phyloP scores from a whole-genome alignment of 2,329 filamentous ascomycete genomes.

The Nakataea oryzae region DNA sequence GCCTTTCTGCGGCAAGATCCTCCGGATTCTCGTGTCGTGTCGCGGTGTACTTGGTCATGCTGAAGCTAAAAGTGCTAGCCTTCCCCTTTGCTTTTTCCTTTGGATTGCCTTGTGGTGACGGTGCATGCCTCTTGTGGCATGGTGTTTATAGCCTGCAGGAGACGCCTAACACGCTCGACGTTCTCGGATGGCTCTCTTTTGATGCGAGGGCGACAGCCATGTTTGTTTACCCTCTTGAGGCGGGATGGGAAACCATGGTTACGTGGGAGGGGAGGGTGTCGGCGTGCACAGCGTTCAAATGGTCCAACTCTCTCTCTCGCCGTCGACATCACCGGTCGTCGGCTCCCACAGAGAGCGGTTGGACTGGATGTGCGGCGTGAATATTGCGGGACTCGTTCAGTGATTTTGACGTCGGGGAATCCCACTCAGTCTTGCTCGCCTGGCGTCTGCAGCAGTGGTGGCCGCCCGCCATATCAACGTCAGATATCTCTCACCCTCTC shows the following conservation, averaged over 20 bases:
- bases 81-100: neutral
- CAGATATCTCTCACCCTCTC: neutral
- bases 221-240: too few species aligned
- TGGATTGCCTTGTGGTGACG: neutral
- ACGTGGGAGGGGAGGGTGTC: too few species aligned
- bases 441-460: neutral
- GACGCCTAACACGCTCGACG: too few species aligned
- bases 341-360: neutral
- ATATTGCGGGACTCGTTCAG: neutral
- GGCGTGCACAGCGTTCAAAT: neutral
- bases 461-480: neutral
- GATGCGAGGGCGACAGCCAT: neutral
- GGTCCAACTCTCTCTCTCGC: neutral
- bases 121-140: neutral
- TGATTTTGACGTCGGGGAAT: neutral
- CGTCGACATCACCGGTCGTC: neutral
- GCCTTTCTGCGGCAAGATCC: too few species aligned
- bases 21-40: too few species aligned
- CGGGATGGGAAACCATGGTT: neutral
- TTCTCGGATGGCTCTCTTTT: too few species aligned
- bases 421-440: neutral
- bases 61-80: neutral
- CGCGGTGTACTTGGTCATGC: too few species aligned
- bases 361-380: neutral
- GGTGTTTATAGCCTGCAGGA: neutral